phyloP scores from a whole-genome alignment of 2,329 filamentous ascomycete genomes.

The Alternaria brassicae region DNA sequence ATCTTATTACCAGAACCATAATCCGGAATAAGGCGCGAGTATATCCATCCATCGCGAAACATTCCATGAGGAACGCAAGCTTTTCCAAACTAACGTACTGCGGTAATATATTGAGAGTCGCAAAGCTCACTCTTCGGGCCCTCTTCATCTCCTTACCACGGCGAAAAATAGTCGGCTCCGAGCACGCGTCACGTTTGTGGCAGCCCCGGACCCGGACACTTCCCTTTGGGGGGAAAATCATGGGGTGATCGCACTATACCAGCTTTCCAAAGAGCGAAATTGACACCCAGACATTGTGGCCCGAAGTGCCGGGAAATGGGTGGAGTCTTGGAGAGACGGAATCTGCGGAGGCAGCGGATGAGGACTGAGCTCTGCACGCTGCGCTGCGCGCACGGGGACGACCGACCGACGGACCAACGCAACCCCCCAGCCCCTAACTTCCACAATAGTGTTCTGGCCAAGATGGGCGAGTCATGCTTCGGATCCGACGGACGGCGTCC shows the following conservation, averaged over 20 bases:
- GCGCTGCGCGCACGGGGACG: background rate
- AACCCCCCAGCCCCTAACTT: background rate
- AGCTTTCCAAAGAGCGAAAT: background rate
- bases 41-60: too few relatives aligned
- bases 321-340: slow-evolving; percentile 6
- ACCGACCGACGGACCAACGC: too few relatives aligned
- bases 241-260: background rate
- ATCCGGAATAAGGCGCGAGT: too few relatives aligned
- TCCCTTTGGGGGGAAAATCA: background rate
- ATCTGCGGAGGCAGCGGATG: slow-evolving; percentile 3
- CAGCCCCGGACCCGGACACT: background rate
- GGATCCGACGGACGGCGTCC: background rate
- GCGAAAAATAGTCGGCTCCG: background rate
- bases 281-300: background rate
- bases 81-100: too few relatives aligned
- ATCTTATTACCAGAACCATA: too few relatives aligned
- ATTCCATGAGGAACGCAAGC: too few relatives aligned
- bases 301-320: slow-evolving; percentile 1
- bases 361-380: background rate
- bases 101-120: too few relatives aligned
- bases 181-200: background rate
- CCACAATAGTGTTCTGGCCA: slow-evolving; percentile 3
- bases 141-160: background rate
- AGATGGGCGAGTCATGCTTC: background rate
- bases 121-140: background rate